phyloP scores from a whole-genome alignment of 805 yeast genomes.

The Wickerhamiella qilinensis region DNA sequence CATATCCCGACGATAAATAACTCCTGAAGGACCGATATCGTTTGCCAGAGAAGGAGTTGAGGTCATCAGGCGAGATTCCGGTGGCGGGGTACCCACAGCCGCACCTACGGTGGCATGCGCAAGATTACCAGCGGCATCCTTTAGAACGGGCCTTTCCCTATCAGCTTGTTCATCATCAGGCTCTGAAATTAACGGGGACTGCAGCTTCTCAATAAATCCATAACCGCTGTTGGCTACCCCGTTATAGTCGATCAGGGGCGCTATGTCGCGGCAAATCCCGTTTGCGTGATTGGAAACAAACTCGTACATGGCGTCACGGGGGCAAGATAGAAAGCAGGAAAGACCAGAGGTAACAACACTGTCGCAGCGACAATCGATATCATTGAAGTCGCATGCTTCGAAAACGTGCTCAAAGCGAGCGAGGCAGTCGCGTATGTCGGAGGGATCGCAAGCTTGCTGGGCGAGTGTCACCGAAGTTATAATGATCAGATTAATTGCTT shows the following conservation, averaged over 20 bases:
- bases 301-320: conserved; percentile 8
- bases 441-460: conserved; percentile 6
- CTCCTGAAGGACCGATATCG: no score
- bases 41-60: no score
- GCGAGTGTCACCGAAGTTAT: neutral
- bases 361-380: conserved; percentile 10
- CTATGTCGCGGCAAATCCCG: conserved; percentile 3
- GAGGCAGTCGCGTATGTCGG: conserved; percentile 8
- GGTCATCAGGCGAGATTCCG: no score
- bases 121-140: no score
- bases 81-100: no score
- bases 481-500: neutral
- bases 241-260: neutral
- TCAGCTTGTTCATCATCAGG: no score
- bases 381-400: conserved; percentile 8
- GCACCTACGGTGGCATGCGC: no score
- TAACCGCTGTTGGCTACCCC: neutral
- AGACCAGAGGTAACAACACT: conserved; percentile 9
- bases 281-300: conserved; percentile 9
- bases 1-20: no score
- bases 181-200: no score
- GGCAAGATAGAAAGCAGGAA: conserved; percentile 13
- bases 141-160: no score
- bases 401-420: conserved; percentile 6
- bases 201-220: neutral